A percentile compares a stretch with the other conserved stretches of the same genome.
Evolutionary conservation across 2,329 filamentous ascomycete species (phyloP).

Genomic region (Talaromyces verruculosus): DNA sequence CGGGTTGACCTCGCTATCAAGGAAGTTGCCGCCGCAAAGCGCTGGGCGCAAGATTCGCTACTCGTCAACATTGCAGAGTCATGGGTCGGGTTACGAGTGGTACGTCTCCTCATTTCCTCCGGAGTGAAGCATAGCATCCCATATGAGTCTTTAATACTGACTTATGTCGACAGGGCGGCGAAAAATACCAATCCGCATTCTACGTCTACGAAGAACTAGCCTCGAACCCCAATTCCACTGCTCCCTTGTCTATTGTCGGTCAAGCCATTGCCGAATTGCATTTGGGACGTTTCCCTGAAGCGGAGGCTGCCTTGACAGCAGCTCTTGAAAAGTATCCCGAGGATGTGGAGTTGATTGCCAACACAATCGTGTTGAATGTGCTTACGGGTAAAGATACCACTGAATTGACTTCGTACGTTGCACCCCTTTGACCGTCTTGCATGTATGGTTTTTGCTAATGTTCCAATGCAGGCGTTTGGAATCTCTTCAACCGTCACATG

Average conservation of each 20-base stretch:
- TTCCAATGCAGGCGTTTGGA: constrained; percentile 37
- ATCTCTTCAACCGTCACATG: constrained; percentile 64
- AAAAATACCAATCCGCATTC: constrained; percentile 94
- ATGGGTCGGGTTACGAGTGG: constrained; percentile 86
- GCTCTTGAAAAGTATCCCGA: constrained; percentile 72
- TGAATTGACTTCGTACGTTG: constrained; percentile 62
- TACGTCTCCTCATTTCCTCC: constrained; percentile 46
- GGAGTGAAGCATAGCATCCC: too few relatives aligned
- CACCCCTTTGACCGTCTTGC: background rate
- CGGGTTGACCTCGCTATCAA: constrained; percentile 86
- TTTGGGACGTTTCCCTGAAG: constrained; percentile 82
- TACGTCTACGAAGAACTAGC: constrained; percentile 98
- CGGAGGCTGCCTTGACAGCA: constrained; percentile 79
- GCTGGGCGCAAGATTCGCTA: constrained; percentile 93
- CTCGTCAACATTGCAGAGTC: constrained; percentile 93
- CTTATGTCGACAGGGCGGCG: constrained; percentile 66
- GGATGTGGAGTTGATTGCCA: constrained; percentile 75
- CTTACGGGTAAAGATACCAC: constrained; percentile 70
- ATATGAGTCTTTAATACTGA: background rate
- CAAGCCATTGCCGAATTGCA: constrained; percentile 92
- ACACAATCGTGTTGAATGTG: constrained; percentile 75
- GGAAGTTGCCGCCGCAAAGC: constrained; percentile 79
- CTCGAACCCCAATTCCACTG: constrained; percentile 77
- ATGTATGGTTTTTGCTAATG: background rate
- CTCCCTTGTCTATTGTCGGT: constrained; percentile 72